Evolutionary conservation across 805 yeast species (phyloP), one percentile per base, ranked within the genome.

Genomic region (Candida peoriensis): DNA sequence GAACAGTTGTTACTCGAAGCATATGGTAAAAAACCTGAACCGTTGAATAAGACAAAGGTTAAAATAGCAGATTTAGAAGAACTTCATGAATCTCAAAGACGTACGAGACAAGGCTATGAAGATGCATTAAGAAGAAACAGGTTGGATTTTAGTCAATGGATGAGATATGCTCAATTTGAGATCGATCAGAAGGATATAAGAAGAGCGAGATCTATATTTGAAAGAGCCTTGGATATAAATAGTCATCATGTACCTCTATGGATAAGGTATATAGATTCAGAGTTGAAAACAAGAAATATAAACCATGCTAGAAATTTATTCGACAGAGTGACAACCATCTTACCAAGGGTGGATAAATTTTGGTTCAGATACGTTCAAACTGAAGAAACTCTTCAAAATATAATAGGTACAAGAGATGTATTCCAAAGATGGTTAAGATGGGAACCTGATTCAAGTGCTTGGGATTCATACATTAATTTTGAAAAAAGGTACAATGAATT

Each of bases 141-240:
- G 39, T 72, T 81, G 23, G 88, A 87, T 50, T 68, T 74, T 50
- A 81, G 86, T 2, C 95, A 88, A 54, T 93, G 97, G 96, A 69
- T 86, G 54, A 66, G 96, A 37, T 93, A 90, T 57, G 97, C 96
- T 0, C 74, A 72, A 39, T 86, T 88, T 74, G 98, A 90, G 58
- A 56, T 79, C 4, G 82, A 81, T 5, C 90, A 85, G 47, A 81
- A 77, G 40, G 95, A 90, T 50, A 68, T 74, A 41, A 67, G 74
- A 14, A 66, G 97, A 16, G 95, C 95, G 0, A 65, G 97, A 36
- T 84, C 96, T 0, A 68, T 93, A 6, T 83, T 82, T 60, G 98
- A 90, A 56, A 67, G 97, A 33, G 94, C 95, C 0, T 55, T 90
- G 21, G 81, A 78, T 34, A 86, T 85, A 8, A 82, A 86, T 48